Evolutionary conservation across 495 filamentous ascomycete genomes (phyloP).

Genomic region (Neurospora discreta): DNA sequence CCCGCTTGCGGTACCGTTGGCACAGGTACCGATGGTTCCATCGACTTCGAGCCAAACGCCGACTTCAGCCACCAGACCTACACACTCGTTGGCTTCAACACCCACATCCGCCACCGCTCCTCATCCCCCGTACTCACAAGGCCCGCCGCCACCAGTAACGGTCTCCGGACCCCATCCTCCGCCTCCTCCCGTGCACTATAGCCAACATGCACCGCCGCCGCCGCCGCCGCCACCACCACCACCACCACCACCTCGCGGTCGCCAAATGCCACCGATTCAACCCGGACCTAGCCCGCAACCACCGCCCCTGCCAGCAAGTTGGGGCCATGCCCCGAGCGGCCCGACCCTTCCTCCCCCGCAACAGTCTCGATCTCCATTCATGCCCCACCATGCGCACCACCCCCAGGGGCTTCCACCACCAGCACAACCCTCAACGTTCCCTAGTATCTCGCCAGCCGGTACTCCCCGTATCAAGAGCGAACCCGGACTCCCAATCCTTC

Average conservation of each 20-base stretch:
- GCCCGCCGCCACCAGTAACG: not conserved
- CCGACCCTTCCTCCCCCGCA: not conserved
- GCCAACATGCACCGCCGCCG: not conserved
- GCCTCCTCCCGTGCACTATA: not conserved
- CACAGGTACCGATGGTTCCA: not conserved
- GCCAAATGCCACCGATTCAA: not conserved
- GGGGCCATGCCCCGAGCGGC: not conserved
- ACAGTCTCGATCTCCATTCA: not conserved
- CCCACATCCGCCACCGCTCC: not conserved
- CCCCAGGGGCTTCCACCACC: not conserved
- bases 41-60: not conserved
- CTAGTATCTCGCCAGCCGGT: not conserved
- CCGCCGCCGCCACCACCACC: not conserved
- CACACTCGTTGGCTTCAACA: not conserved
- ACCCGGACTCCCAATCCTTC: not conserved
- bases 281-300: not conserved
- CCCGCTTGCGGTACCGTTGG: not conserved
- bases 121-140: not conserved
- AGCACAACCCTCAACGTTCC: not conserved
- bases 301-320: not conserved
- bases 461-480: not conserved
- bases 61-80: not conserved
- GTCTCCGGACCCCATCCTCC: not conserved
- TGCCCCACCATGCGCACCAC: not conserved
- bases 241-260: not conserved